These are phyloP conservation scores for Monosporascus sp. DNA, from an alignment of 2,329 filamentous ascomycete species.

Conservation along the genomic window DNA sequence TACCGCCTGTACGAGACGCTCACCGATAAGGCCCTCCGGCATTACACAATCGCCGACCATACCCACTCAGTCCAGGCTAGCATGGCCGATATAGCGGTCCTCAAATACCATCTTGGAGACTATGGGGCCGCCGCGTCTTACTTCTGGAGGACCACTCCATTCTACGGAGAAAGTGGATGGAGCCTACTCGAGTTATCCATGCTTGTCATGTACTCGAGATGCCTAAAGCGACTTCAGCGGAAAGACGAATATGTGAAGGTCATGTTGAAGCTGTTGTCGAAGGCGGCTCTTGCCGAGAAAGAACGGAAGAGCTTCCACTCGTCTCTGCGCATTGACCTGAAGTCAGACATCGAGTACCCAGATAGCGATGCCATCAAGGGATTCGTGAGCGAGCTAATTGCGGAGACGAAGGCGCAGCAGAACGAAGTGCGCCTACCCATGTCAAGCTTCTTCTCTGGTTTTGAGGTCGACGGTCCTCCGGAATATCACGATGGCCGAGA, in stretches of 20 bases:
- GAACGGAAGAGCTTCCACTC: conserved; percentile 39
- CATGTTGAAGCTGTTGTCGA: conserved; percentile 67
- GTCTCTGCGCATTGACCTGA: conserved; percentile 29
- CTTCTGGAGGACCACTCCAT: conserved; percentile 72
- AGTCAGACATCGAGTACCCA: conserved; percentile 22
- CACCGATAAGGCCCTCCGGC: conserved; percentile 78
- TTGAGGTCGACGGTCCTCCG: conserved; percentile 63
- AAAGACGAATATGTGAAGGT: conserved; percentile 76
- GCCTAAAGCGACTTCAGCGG: conserved; percentile 69
- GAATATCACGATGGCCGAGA: conserved; percentile 66
- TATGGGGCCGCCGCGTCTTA: conserved; percentile 68
- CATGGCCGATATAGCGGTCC: conserved; percentile 77
- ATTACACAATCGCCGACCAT: conserved; percentile 76
- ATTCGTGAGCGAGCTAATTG: conserved; percentile 42
- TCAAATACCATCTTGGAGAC: conserved; percentile 74
- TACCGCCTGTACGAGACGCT: conserved; percentile 66
- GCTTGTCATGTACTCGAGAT: conserved; percentile 79
- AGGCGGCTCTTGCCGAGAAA: conserved; percentile 52
- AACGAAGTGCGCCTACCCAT: conserved; percentile 64
- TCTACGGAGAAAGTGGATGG: conserved; percentile 77
- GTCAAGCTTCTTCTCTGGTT: conserved; percentile 65
- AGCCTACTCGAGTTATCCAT: conserved; percentile 73
- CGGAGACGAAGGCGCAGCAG: conserved; percentile 36
- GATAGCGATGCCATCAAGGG: conserved; percentile 37
- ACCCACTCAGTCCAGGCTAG: conserved; percentile 70